Evolutionary conservation across 108 stramenopile genomes (phyloP), one percentile per base, ranked within the genome.

Genomic region (Seminavis robusta): DNA sequence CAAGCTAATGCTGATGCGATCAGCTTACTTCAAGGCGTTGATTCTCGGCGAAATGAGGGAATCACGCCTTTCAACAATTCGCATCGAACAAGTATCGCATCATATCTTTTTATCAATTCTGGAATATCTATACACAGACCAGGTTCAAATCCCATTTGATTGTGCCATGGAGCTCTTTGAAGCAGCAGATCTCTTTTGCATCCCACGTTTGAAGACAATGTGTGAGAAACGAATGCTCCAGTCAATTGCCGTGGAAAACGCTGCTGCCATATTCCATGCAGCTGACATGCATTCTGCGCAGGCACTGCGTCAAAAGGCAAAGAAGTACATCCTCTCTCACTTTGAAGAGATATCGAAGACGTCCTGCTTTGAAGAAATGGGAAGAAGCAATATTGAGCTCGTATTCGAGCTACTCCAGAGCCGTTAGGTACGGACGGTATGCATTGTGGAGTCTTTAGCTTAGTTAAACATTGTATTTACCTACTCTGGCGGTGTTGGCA

Each of bases 131-230:
- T 98, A 98, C 67, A 97, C 96, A 5, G 98, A 98, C 65, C 76
- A 80, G 42, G 78, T 94, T 26, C 63, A 76, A 5, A 84, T 97
- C 33, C 64, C 73, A 17, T 56, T 95, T 2, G 94, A 95, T 16
- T 70, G 71, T 32, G 97, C 97, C 25, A 97, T 99, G 94, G 97
- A 99, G 56, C 63, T 99, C 4, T 97, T 98, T 68, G 93, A 92
- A 52, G 95, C 95, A 5, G 97, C 98, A 1, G 95, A 98, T 55
- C 69, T 86, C 17, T 99, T 95, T 78, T 93, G 90, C n/a, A 90
- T 99, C 28, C 95, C 96, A 10, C 74, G 97, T 17, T 66, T 99
- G 34, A 94, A 98, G 66, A 63, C 77, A 1, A 94, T 98, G 81
- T 99, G 98, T 63, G 98, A 99, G 73, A 71, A 89, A 39, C 72